Base-by-base conservation (phyloP, 129 eudicot species). In the Artemisia argyi region DNA sequence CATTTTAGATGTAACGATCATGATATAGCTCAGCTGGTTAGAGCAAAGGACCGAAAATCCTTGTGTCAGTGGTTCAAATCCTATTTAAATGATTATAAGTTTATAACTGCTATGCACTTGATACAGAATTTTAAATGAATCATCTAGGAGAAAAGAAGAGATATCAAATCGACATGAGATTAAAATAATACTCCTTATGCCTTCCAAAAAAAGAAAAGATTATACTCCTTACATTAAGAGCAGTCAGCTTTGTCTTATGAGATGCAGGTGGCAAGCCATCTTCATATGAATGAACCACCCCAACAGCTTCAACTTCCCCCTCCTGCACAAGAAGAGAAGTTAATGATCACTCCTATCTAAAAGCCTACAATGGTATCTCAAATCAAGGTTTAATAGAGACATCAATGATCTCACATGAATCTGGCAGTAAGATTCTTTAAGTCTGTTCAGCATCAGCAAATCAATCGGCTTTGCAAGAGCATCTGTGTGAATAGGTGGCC, bases 401-500 rank as follows among this genome's bases (percentile, higher is more conserved):
- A 73, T 42, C 19, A 46, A 58, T 64, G 58, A 55, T 71, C 86
- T 79, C 66, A 87, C 93, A 73, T 83, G 79, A 68, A 93, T 86
- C 80, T 89, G 86, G 83, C 91, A 94, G 72, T 84, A 80, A 73
- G 97, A 81, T 79, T 94, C 99, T 80, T 88, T 94, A 60, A 94
- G 96, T 60, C 85, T 81, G 71, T 94, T 94, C 22, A 94, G 87
- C 96, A 90, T 90, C 81, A 94, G 71, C 82, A 85, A 76, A 83
- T 94, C 97, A 44, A 94, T 82, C 20, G 99, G 93, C 46, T 90
- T 94, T 72, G 92, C 74, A 54, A 90, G 88, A 62, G 96, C 81
- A 80, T 90, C 99, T 12, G 99, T 94, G 49, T 89, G 91, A 78
- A 94, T 83, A 22, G 95, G 96, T 18, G 99, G 97, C 99, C 99